Base-by-base conservation (phyloP, 108 stramenopile species). In the Nitzschia palea region DNA sequence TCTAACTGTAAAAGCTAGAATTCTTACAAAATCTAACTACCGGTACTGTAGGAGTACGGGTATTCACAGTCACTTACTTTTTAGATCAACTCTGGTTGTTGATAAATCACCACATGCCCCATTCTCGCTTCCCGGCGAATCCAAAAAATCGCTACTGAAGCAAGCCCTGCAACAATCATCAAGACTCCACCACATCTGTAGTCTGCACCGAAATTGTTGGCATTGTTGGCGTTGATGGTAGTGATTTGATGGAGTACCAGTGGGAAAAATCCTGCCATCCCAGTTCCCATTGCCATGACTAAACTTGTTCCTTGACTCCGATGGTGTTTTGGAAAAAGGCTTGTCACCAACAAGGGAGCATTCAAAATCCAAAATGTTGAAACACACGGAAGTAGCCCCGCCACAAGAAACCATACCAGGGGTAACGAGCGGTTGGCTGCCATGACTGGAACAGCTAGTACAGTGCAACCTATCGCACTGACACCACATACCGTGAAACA, bases 301-400 rank as follows among this genome's bases (percentile, higher is more conserved):
- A 63, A n/a, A 31, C 62, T 48, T 44, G 62, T 63, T 4, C 44
- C 44, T n/a, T 44, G 44, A 31, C 62, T 63, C 14, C 62, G 44
- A 17, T 18, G 26, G 2, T 48, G 28, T 26, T 22, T 29, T 9
- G 43, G 28, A 30, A 63, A 63, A 3, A 63, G 18, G 27, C 44
- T 45, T 17, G 62, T 63, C 27, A 44, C 62, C 62, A 63, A 30
- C 29, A 63, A 44, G 14, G 62, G 62, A 15, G 44, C 62, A 31
- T 63, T 63, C 18, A 47, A n/a, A 31, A 63, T 63, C 62, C 62
- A 63, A 47, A 63, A 48, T n/a, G 62, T 63, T 32, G 62, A 63
- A 1, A 63, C 44, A 14, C 44, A 3, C 0, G 62, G 62, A 3
- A 63, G 30, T 8, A 42, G 33, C 12, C 23, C 62, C 44, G 62